Conservation (phyloP, 2,329 filamentous ascomycete genomes). For the Claviceps capensis region DNA sequence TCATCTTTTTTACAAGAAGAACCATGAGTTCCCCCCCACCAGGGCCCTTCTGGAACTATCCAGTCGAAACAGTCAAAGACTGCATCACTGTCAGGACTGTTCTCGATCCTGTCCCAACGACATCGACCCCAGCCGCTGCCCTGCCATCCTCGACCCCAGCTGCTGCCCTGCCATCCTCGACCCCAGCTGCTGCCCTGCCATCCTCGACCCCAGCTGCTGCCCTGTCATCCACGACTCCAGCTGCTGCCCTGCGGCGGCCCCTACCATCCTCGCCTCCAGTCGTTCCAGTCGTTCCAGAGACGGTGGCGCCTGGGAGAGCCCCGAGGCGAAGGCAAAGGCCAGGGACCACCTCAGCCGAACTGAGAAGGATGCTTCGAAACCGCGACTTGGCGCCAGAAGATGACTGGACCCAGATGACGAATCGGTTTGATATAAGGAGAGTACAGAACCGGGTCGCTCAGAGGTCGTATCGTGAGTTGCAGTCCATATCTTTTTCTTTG, state of each 20-base stretch:
- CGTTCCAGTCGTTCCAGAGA: too few species aligned
- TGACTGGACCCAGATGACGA: slow-evolving; percentile 8
- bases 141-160: background rate
- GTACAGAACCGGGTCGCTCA: slow-evolving; percentile 9
- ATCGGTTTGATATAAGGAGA: slow-evolving; percentile 7
- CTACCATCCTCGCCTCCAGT: too few species aligned
- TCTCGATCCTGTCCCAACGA: slow-evolving; percentile 1
- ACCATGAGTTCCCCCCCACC: background rate
- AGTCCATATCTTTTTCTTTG: background rate
- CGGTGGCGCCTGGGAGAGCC: too few species aligned
- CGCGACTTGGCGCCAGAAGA: slow-evolving; percentile 5
- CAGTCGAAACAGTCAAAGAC: background rate
- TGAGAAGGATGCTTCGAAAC: background rate
- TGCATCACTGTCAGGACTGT: background rate
- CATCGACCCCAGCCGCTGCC: background rate
- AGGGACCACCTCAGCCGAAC: too few species aligned
- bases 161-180: background rate
- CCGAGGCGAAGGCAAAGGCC: too few species aligned
- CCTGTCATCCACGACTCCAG: background rate
- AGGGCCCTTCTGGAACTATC: slow-evolving; percentile 1
- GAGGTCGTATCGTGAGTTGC: slow-evolving; percentile 16
- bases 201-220: background rate
- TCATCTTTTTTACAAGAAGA: background rate
- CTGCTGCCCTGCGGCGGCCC: too few species aligned
- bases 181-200: background rate